Base-by-base conservation (phyloP, 495 filamentous ascomycete genomes). In the Chaetomium cochliodes region DNA sequence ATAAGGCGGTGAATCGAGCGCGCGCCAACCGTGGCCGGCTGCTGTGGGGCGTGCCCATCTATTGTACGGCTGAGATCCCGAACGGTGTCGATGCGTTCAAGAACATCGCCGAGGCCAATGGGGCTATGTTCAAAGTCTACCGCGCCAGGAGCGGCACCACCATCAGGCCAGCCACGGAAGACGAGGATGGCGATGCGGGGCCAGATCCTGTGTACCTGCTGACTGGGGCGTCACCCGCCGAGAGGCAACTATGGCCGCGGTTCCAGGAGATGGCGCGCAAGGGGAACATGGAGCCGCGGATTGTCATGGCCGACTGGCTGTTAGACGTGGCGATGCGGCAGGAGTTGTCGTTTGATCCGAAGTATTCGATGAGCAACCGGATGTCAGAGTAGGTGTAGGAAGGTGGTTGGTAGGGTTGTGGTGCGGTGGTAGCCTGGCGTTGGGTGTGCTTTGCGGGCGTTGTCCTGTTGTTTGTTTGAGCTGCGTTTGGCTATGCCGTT, bases 261-360 rank as follows among this genome's bases (percentile, higher is more conserved):
- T 98, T 98, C 75, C 81, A 87, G 61, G 84, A 89, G 63, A 84
- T 93, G 83, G 92, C 90, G 9, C 74, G 78, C 57, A 86, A 84
- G 44, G 84, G 87, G 20, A 85, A 88, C 65, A 90, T 90, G 80
- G 82, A 84, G 44, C 88, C 91, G 11, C 81, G 87, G 30, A 87
- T 99, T 56, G 91, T 96, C 18, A 84, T 81, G 22, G 82, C 88
- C 22, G 92, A 98, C 69, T 99, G 96, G 96, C 72, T 98, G 67
- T 77, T 98, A 68, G 88, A 92, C 64, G 86, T 91, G 65, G 91
- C 91, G 5, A 92, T 98, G 90, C 86, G 84, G 61, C 94, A 99
- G 78, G 79, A 90, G 70, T 67, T 90, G 53, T 80, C 79, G 22
- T 88, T 87, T 74, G 79, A 86, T 47, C 81, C 86, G 33, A 80